A percentile compares a stretch with the other conserved stretches of the same genome.
Conservation (phyloP, 2,329 filamentous ascomycete genomes). For the Fusarium tanahbumbuense region DNA sequence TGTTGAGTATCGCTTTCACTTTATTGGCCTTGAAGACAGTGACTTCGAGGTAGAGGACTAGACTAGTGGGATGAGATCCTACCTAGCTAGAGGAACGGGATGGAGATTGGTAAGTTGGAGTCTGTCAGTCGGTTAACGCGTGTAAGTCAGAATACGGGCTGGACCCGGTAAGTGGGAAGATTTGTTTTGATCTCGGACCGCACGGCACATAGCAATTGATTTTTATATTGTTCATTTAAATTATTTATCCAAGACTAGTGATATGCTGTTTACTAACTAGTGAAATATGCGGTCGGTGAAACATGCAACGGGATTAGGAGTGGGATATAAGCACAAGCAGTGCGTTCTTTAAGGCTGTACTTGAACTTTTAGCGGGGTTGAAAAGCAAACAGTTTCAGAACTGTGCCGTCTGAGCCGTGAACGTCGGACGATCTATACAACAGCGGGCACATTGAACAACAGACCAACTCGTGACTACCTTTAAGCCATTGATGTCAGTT, state of each 20-base stretch:
- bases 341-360: background rate
- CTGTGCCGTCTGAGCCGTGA: constrained; percentile 38
- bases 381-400: constrained; percentile 12
- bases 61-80: no score
- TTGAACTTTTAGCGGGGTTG: background rate
- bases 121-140: background rate
- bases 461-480: background rate
- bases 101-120: background rate
- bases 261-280: no score
- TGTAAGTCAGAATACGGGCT: background rate
- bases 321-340: background rate
- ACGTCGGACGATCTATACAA: constrained; percentile 13
- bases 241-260: background rate
- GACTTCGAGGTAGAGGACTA: no score
- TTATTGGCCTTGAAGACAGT: no score
- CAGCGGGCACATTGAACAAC: background rate
- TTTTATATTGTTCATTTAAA: background rate
- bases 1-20: no score
- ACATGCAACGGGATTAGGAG: background rate
- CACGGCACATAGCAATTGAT: background rate
- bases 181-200: background rate
- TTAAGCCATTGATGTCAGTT: constrained; percentile 6
- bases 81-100: background rate
- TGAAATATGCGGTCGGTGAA: background rate
- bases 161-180: background rate